These are phyloP conservation scores for Corylus avellana DNA, from an alignment of 306 rosid species.

Conservation along the genomic window DNA sequence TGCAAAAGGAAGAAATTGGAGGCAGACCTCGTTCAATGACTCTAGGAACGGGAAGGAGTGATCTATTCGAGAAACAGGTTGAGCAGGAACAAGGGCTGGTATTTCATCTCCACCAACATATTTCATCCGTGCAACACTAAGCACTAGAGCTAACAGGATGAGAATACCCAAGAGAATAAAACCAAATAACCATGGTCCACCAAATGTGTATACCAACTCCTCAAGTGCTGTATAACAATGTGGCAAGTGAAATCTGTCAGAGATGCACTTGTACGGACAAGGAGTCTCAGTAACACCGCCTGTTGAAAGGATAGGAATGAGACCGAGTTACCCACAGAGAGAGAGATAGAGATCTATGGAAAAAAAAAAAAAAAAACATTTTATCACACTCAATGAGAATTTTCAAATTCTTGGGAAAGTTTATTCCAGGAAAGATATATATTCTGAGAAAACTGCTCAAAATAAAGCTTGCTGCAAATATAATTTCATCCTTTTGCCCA, in stretches of 20 bases:
- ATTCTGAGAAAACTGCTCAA: constrained; percentile 5
- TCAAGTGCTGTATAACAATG: constrained; percentile 58
- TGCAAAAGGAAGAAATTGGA: constrained; percentile 29
- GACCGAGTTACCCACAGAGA: background rate
- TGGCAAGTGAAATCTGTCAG: constrained; percentile 64
- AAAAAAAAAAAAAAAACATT: background rate
- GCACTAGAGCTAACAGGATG: constrained; percentile 76
- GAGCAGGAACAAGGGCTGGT: constrained; percentile 62
- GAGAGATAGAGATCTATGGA: background rate
- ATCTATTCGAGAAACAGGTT: constrained; percentile 67
- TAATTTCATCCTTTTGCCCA: constrained; percentile 19
- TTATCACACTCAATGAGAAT: background rate
- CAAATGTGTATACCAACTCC: constrained; percentile 59
- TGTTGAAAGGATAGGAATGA: constrained; percentile 24
- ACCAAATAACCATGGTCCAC: constrained; percentile 65
- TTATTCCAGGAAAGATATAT: background rate
- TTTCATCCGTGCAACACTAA: constrained; percentile 90
- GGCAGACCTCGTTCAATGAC: constrained; percentile 85
- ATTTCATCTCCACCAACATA: constrained; percentile 73
- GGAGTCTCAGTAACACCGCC: constrained; percentile 59
- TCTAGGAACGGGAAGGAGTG: constrained; percentile 94
- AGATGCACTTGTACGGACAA: constrained; percentile 54
- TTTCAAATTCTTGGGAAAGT: background rate
- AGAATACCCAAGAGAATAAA: constrained; percentile 72
- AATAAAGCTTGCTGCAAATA: constrained; percentile 10